Base-by-base conservation (phyloP, 768 basidiomycete genomes). In the Fibroporia radiculosa region DNA sequence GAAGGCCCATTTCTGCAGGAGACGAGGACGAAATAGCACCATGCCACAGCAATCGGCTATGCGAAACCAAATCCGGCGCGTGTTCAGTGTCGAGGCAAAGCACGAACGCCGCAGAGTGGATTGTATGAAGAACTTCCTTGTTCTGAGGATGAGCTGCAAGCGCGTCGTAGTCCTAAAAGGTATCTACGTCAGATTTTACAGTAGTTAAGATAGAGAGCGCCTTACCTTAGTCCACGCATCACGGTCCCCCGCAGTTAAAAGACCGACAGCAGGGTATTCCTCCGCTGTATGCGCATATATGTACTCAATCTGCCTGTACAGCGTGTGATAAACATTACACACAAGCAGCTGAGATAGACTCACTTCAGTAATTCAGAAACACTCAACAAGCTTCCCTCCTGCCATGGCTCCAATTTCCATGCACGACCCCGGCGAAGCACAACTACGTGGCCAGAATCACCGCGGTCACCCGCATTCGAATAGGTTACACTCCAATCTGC, bases 151-250 rank as follows among this genome's bases (percentile, higher is more conserved):
- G 73, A 4, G 77, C 66, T 1, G 75, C 66, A 29, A 97, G 66
- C 44, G 72, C 66, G 26, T 66, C 67, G 61, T 79, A 88, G 59
- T 82, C 86, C 82, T 85, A 47, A 1, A 18, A 19, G 28, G 49
- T 6, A n/a, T n/a, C n/a, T n/a, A n/a, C n/a, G n/a, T n/a, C 14
- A 3, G 12, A 13, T 16, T 8, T 7, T 35, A 34, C 24, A 40
- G 20, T 18, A 23, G n/a, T 4, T 24, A 18, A 14, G 3, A 3
- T 22, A 24, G 6, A n/a, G n/a, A 1, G 3, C 3, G 18, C 40
- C 62, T 25, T 39, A 88, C 89, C 72, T 88, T 84, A 4, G 91
- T 84, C 93, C 93, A 97, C 23, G 78, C 58, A 66, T 95, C 91
- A 44, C 93, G 77, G 57, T 90, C 82, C 22, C 82, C 79, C 3